A percentile compares a stretch with the other conserved stretches of the same genome.
Evolutionary conservation across 2,329 filamentous ascomycete genomes (phyloP).

Genomic region (Fonsecaea pedrosoi): DNA sequence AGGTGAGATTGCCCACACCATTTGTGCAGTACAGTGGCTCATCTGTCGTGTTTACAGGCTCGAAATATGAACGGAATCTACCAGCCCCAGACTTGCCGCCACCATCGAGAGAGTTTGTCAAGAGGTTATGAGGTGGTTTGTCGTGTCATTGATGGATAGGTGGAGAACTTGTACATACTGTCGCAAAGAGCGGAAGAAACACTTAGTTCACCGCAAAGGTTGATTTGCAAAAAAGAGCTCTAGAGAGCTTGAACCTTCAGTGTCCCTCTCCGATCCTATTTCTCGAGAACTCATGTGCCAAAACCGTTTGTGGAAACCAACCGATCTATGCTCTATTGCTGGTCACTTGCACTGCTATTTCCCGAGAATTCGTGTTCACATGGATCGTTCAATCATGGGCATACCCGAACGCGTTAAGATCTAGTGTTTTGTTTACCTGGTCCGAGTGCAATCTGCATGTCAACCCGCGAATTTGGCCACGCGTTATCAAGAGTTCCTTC

Average conservation of each 20-base stretch:
- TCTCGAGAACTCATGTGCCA: background rate
- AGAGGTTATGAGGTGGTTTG: conserved; percentile 35
- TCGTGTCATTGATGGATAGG: background rate
- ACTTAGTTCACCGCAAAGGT: background rate
- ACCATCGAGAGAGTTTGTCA: conserved; percentile 42
- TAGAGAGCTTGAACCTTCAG: background rate
- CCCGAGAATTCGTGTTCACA: background rate
- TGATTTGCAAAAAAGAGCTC: background rate
- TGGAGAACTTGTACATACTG: conserved; percentile 33
- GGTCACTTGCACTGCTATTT: background rate
- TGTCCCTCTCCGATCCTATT: background rate
- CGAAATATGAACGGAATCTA: conserved; percentile 94
- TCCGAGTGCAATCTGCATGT: background rate
- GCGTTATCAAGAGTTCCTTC: background rate
- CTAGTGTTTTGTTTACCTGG: background rate
- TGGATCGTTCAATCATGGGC: background rate
- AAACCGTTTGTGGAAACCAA: background rate
- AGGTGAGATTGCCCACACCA: conserved; percentile 63
- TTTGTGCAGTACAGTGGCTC: conserved; percentile 10
- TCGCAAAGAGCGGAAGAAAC: conserved; percentile 9
- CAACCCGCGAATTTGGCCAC: background rate
- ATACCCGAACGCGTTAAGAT: background rate
- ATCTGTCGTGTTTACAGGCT: conserved; percentile 63
- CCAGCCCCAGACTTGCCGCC: conserved; percentile 75
- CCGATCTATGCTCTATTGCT: background rate